phyloP scores from a whole-genome alignment of 2,329 filamentous ascomycete genomes.

The Drechmeria coniospora region DNA sequence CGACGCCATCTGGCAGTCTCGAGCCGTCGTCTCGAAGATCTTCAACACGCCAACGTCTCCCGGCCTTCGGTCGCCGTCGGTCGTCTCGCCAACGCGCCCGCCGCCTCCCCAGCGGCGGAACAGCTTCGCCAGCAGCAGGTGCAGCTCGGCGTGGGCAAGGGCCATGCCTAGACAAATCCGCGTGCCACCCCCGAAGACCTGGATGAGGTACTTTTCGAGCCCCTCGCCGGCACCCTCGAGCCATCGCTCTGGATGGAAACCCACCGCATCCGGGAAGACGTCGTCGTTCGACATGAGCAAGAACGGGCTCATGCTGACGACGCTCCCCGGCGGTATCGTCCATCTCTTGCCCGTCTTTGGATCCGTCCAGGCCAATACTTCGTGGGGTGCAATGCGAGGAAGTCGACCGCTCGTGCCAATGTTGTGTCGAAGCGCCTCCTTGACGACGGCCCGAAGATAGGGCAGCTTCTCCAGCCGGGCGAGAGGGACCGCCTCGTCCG shows the following conservation, averaged over 20 bases:
- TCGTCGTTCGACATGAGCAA: slow-evolving; percentile 17
- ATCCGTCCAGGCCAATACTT: slow-evolving; percentile 16
- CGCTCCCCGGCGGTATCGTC: slow-evolving; percentile 17
- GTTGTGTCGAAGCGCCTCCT: slow-evolving; percentile 33
- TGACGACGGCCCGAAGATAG: slow-evolving; percentile 34
- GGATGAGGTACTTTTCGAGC: slow-evolving; percentile 18
- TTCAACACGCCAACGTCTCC: slow-evolving; percentile 19
- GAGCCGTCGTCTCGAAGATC: slow-evolving; percentile 19
- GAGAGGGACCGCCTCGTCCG: slow-evolving; percentile 12
- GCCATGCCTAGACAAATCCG: slow-evolving; percentile 21
- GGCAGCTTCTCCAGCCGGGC: slow-evolving; percentile 19
- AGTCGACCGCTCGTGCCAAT: slow-evolving; percentile 31
- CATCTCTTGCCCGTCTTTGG: slow-evolving; percentile 11
- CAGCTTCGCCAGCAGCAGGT: slow-evolving; percentile 19
- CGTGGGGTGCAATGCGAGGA: slow-evolving; percentile 29
- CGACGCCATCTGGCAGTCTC: slow-evolving; percentile 20
- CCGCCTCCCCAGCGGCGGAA: slow-evolving; percentile 22
- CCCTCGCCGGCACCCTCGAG: slow-evolving; percentile 14
- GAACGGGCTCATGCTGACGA: slow-evolving; percentile 22
- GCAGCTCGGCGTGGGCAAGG: slow-evolving; percentile 23
- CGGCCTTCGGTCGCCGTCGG: slow-evolving; percentile 15
- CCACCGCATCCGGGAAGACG: slow-evolving; percentile 17
- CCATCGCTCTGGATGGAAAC: slow-evolving; percentile 21
- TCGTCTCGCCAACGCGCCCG: slow-evolving; percentile 14
- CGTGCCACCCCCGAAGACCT: slow-evolving; percentile 20